Evolutionary conservation across 495 filamentous ascomycete genomes (phyloP).

Genomic region (Polyplosphaeria fusca): DNA sequence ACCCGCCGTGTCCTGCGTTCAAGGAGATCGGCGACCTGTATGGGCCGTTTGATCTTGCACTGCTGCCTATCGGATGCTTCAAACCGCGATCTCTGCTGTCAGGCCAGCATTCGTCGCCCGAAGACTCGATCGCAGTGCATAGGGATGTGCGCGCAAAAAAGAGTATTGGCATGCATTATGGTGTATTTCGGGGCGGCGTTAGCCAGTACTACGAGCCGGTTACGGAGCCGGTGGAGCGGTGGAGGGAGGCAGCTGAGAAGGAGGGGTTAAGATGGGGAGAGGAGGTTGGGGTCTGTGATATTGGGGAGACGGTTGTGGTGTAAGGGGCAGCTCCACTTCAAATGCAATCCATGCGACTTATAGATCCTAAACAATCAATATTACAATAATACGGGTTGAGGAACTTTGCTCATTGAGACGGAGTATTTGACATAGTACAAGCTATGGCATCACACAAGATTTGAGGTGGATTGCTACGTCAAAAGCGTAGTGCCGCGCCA

Average conservation of each 20-base stretch:
- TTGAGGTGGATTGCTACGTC: too few species aligned
- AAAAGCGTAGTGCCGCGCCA: too few species aligned
- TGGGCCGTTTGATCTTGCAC: slow-evolving; percentile 45
- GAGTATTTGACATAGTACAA: too few species aligned
- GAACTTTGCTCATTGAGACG: too few species aligned
- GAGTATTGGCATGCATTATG: slow-evolving; percentile 49
- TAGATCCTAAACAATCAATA: too few species aligned
- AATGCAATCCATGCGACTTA: too few species aligned
- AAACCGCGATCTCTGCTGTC: slow-evolving; percentile 41
- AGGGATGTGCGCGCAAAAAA: slow-evolving; percentile 43
- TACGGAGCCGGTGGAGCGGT: slow-evolving; percentile 42
- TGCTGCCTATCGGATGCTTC: slow-evolving; percentile 47
- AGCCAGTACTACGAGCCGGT: slow-evolving; percentile 45
- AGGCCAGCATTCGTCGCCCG: slow-evolving; percentile 41
- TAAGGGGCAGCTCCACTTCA: too few species aligned
- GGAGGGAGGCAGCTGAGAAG: slow-evolving; percentile 41
- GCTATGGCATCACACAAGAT: too few species aligned
- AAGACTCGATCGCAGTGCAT: slow-evolving; percentile 44
- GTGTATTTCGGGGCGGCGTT: slow-evolving; percentile 43
- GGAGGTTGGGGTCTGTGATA: slow-evolving; percentile 41
- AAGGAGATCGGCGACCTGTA: slow-evolving; percentile 39
- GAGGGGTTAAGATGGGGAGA: slow-evolving; percentile 39
- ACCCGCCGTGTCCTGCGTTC: slow-evolving; percentile 45
- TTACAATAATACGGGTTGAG: too few species aligned
- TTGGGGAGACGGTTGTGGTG: slow-evolving; percentile 44